Evolutionary conservation across 2,329 filamentous ascomycete genomes (phyloP), one percentile per base, ranked within the genome.

Genomic region (Xylaria sp.): DNA sequence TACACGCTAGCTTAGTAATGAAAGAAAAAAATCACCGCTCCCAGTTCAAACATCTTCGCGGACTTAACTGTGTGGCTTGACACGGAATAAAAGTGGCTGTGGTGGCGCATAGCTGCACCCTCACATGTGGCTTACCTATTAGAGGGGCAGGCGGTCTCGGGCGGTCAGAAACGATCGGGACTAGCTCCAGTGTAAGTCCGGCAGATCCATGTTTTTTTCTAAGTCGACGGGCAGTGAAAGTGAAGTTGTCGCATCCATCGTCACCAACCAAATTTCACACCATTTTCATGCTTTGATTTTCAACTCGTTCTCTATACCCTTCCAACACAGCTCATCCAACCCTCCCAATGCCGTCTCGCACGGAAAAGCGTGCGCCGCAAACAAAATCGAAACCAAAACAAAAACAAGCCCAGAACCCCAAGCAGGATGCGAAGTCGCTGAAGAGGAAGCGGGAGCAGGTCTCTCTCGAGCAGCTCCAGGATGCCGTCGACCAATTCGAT

Each of bases 401-500:
- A 9, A 51, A 51, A 46, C 65, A 65, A 56, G 71, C 69, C 50
- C 67, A 66, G 19, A 68, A 69, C 44, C 56, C 57, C 4, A 72
- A 70, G 49, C 62, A 66, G 42, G 70, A 69, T 52, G 46, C 66
- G 5, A 75, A 73, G 63, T 71, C 71, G 1, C 66, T 76, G 39
- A 78, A 78, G 67, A 70, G 77, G 48, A 78, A 78, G 64, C 70
- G 76, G 8, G 73, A 75, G 30, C 70, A 76, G 50, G 74, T 76
- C 44, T 76, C 75, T 57, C 69, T 78, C 2, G 70, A 73, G 30
- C 70, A 71, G 54, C 70, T 79, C 5, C 73, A 76, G 64, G 72
- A 73, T 59, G 67, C 69, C 39, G 73, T 79, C 19, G 68, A 72
- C 48, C 75, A 77, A 59, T 75, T 79, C 63, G 87, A 91, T 62